These are phyloP conservation scores for Metarhizium album DNA, from an alignment of 2,329 filamentous ascomycete species.

Conservation along the genomic window DNA sequence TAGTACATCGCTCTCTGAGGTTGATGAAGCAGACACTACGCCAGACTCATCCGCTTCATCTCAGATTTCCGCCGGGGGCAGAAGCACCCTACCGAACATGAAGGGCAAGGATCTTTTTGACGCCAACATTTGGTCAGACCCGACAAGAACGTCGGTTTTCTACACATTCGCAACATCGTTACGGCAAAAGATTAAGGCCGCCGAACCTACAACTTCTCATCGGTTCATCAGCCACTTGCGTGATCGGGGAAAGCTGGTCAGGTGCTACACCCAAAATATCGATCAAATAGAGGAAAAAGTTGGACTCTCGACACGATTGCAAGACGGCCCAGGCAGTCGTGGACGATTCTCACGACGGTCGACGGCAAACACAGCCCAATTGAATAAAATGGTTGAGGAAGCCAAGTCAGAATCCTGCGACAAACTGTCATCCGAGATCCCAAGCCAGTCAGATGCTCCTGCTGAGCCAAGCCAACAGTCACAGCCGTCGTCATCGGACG, in stretches of 20 bases:
- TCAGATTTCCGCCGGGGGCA: constrained; percentile 24
- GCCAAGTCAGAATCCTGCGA: constrained; percentile 8
- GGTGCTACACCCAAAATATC: constrained; percentile 69
- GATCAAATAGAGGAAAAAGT: constrained; percentile 63
- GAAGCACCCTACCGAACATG: constrained; percentile 43
- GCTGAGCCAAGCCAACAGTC: constrained; percentile 7
- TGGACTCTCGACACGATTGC: constrained; percentile 52
- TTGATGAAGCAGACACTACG: constrained; percentile 28
- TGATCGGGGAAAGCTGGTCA: constrained; percentile 55
- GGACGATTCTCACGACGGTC: constrained; percentile 46
- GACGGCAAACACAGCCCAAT: constrained; percentile 22
- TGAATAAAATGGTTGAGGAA: constrained; percentile 28
- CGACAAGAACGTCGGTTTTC: constrained; percentile 57
- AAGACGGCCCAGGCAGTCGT: constrained; percentile 49
- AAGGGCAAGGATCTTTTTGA: constrained; percentile 65
- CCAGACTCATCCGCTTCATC: constrained; percentile 28
- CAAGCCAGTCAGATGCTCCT: constrained; percentile 2
- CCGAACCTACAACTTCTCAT: constrained; percentile 54
- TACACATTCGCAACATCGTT: constrained; percentile 62
- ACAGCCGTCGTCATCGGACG: constrained; percentile 8
- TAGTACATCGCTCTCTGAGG: constrained; percentile 32
- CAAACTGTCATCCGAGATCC: constrained; percentile 9
- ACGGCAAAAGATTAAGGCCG: constrained; percentile 51
- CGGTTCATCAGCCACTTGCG: constrained; percentile 57
- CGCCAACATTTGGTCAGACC: constrained; percentile 58